Conservation (phyloP, 2,329 filamentous ascomycete species). For the Plectosphaerella sp. region DNA sequence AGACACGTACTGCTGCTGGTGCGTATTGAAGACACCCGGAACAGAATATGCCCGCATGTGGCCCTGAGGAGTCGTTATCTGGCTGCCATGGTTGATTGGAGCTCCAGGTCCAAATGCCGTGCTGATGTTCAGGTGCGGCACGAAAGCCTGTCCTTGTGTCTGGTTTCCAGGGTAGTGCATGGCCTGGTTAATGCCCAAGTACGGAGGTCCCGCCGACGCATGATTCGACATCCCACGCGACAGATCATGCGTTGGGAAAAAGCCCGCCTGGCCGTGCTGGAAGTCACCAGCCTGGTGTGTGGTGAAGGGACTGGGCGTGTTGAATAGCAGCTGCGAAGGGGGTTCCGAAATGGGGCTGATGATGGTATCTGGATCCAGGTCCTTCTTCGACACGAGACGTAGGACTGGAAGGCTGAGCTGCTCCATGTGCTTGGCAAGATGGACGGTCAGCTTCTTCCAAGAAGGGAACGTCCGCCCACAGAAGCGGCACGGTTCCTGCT, state of each 20-base stretch:
- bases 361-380: slow-evolving; percentile 56
- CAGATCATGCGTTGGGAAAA: not conserved
- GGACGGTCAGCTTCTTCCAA: slow-evolving; percentile 94
- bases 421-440: slow-evolving; percentile 92
- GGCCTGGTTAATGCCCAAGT: not conserved
- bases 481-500: slow-evolving; percentile 80
- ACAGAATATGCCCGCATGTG: too few species aligned
- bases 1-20: slow-evolving; percentile 23
- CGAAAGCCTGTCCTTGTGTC: not conserved
- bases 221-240: not conserved
- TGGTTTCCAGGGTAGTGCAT: not conserved
- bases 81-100: slow-evolving; percentile 4
- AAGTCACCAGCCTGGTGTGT: not conserved
- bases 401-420: slow-evolving; percentile 81
- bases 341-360: slow-evolving; percentile 64
- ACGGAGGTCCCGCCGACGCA: not conserved
- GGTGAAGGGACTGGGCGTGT: slow-evolving; percentile 19
- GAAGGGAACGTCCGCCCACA: slow-evolving; percentile 75
- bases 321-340: slow-evolving; percentile 31
- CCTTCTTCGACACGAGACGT: slow-evolving; percentile 46
- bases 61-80: too few species aligned
- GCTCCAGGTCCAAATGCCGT: slow-evolving; percentile 22
- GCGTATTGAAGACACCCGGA: slow-evolving; percentile 13
- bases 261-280: not conserved
- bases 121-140: slow-evolving; percentile 14